These are phyloP conservation scores for Fusarium sp. DNA, from an alignment of 2,329 filamentous ascomycete genomes.

Conservation along the genomic window DNA sequence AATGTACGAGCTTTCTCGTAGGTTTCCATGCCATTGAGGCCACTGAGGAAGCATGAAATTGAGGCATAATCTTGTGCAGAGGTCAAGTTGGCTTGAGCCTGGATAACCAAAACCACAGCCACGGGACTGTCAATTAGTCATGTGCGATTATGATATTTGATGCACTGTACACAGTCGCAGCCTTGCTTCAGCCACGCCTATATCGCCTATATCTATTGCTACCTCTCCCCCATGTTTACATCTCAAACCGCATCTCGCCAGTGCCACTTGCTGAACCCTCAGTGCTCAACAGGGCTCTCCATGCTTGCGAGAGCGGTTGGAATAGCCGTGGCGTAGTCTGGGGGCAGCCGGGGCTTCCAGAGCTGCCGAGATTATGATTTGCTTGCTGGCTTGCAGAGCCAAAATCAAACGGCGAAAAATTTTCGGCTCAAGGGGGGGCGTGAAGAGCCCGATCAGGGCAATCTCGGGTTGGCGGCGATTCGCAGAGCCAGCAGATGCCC, in stretches of 20 bases:
- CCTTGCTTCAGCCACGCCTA: slow-evolving; percentile 32
- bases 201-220: slow-evolving; percentile 16
- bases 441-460: slow-evolving; percentile 33
- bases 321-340: slow-evolving; percentile 30
- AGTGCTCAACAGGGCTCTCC: slow-evolving; percentile 3
- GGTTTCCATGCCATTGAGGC: slow-evolving; percentile 5
- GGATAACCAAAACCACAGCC: slow-evolving; percentile 15
- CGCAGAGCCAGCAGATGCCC: background rate
- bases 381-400: slow-evolving; percentile 9
- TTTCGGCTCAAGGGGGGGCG: slow-evolving; percentile 47
- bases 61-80: slow-evolving; percentile 32
- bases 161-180: slow-evolving; percentile 34
- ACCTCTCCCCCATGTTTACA: background rate
- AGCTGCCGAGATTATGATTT: slow-evolving; percentile 39
- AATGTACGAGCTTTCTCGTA: background rate
- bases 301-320: slow-evolving; percentile 1
- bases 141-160: slow-evolving; percentile 5
- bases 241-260: slow-evolving; percentile 5
- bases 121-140: slow-evolving; percentile 16
- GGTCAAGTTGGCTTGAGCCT: slow-evolving; percentile 35
- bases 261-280: background rate
- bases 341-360: slow-evolving; percentile 36
- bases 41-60: slow-evolving; percentile 4
- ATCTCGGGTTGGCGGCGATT: slow-evolving; percentile 44
- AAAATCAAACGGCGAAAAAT: slow-evolving; percentile 42